Conservation (phyloP, 345 rosid species). For the Leavenworthia alabamica region DNA sequence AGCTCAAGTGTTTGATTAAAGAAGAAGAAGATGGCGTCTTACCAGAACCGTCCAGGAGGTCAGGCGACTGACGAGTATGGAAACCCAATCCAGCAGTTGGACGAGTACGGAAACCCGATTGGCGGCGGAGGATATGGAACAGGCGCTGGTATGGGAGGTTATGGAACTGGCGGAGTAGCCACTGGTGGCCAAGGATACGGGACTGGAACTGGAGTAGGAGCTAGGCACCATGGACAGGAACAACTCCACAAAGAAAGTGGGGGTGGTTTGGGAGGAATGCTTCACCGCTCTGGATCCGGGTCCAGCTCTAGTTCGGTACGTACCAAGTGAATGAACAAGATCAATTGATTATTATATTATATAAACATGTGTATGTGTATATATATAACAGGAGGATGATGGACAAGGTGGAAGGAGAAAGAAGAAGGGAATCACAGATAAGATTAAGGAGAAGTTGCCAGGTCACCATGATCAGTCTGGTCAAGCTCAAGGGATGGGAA, state of each 20-base stretch:
- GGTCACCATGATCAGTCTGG: slow-evolving; percentile 36
- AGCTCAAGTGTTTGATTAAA: neutral
- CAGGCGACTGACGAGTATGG: slow-evolving; percentile 41
- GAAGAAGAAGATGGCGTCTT: slow-evolving; percentile 21
- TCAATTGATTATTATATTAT: neutral
- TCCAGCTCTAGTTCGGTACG: slow-evolving; percentile 48
- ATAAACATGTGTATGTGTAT: neutral
- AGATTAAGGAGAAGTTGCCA: slow-evolving; percentile 54
- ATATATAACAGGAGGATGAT: slow-evolving; percentile 50
- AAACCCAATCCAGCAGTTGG: slow-evolving; percentile 28
- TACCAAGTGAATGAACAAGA: neutral
- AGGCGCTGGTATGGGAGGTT: no score
- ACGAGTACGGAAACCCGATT: slow-evolving; percentile 32
- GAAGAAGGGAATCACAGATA: slow-evolving; percentile 51
- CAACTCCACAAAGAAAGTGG: slow-evolving; percentile 20
- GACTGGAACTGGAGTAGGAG: slow-evolving; percentile 23
- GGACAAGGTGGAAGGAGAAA: slow-evolving; percentile 60
- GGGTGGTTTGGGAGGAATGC: slow-evolving; percentile 32
- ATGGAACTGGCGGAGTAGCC: slow-evolving; percentile 15
- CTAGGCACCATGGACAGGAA: slow-evolving; percentile 23
- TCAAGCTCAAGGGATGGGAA: slow-evolving; percentile 14
- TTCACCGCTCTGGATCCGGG: slow-evolving; percentile 52
- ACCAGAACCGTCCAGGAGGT: slow-evolving; percentile 31
- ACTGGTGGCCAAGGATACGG: slow-evolving; percentile 31
- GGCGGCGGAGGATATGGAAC: no score